phyloP scores from a whole-genome alignment of 2,329 filamentous ascomycete genomes.

The Rhinocladiella similis region DNA sequence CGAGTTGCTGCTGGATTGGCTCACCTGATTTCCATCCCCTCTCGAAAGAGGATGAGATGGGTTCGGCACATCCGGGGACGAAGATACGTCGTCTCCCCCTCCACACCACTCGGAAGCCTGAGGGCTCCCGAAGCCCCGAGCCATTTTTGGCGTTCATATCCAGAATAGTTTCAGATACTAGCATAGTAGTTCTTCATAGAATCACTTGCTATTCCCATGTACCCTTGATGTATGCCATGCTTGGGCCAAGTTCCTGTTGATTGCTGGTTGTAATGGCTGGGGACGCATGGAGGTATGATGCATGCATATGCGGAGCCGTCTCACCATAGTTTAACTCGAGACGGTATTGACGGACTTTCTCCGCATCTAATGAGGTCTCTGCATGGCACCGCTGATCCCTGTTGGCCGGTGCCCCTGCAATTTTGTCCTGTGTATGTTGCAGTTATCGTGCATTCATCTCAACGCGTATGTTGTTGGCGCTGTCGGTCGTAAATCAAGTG shows the following conservation, averaged over 20 bases:
- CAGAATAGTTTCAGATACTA: no score
- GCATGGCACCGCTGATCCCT: slow-evolving; percentile 3
- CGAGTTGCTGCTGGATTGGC: not conserved
- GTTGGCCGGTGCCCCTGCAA: slow-evolving; percentile 5
- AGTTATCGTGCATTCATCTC: not conserved
- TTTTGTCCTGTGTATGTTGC: not conserved
- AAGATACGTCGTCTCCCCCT: not conserved
- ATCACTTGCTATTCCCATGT: no score
- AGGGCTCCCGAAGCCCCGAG: not conserved
- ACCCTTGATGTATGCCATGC: no score
- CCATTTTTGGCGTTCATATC: not conserved
- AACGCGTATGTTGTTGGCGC: slow-evolving; percentile 7
- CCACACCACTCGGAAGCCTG: not conserved
- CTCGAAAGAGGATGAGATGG: not conserved
- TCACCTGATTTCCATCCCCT: slow-evolving; percentile 1
- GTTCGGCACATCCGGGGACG: not conserved
- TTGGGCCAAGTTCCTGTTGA: no score
- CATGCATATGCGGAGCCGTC: slow-evolving; percentile 13
- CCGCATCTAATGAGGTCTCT: slow-evolving; percentile 11
- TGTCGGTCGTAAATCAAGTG: slow-evolving; percentile 63
- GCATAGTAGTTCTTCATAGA: no score
- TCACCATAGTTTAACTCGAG: slow-evolving; percentile 16
- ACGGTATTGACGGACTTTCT: slow-evolving; percentile 10
- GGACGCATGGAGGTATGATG: not conserved
- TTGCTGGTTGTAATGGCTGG: not conserved